phyloP scores from a whole-genome alignment of 768 basidiomycete species.

The Boletales sp. region DNA sequence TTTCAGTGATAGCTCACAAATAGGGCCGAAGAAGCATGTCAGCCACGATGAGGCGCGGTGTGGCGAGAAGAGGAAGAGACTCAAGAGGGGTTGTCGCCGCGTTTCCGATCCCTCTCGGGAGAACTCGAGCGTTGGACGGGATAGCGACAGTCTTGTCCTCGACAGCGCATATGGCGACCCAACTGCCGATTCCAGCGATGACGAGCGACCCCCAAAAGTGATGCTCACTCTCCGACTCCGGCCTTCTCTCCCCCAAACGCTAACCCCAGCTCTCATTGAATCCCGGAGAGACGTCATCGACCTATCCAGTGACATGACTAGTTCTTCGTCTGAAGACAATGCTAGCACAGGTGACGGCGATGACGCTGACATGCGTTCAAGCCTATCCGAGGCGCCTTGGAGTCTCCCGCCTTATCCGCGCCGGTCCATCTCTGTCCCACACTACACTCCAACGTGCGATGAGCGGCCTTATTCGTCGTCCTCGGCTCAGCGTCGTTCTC shows the following conservation, averaged over 20 bases:
- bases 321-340: conserved; percentile 38
- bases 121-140: conserved; percentile 9
- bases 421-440: conserved; percentile 54
- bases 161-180: conserved; percentile 28
- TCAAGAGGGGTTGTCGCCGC: conserved; percentile 30
- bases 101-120: conserved; percentile 14
- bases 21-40: conserved; percentile 44
- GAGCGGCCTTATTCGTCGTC: conserved; percentile 34
- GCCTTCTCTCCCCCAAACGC: conserved; percentile 28
- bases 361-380: conserved; percentile 17
- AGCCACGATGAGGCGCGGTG: conserved; percentile 33
- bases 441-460: conserved; percentile 44
- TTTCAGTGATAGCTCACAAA: conserved; percentile 27
- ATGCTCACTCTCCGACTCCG: conserved; percentile 68
- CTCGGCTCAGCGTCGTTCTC: conserved; percentile 41
- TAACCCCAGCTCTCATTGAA: conserved; percentile 2
- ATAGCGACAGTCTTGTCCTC: conserved; percentile 19
- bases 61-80: conserved; percentile 45
- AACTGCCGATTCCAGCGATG: conserved; percentile 26
- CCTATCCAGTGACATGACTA: conserved; percentile 36
- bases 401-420: conserved; percentile 55
- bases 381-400: conserved; percentile 39
- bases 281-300: conserved; percentile 35
- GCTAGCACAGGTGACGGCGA: conserved; percentile 18
- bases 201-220: conserved; percentile 53